Conservation (phyloP, 371 early-diverging fungal genomes). For the Zancudomyces culisetae region DNA sequence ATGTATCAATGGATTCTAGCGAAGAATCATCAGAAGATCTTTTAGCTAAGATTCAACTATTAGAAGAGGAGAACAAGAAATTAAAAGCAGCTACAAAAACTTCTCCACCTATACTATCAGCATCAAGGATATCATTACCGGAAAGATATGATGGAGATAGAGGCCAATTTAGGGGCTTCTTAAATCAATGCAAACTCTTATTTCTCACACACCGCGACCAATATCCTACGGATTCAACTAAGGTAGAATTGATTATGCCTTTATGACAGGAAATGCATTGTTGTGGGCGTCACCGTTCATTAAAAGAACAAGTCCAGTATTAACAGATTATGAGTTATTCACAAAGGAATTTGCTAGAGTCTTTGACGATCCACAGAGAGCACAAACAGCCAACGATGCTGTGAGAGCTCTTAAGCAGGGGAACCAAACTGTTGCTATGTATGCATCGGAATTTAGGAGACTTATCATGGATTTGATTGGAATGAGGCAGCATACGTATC, state of each 20-base stretch:
- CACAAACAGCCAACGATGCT: neutral
- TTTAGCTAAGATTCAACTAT: no score
- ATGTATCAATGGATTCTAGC: no score
- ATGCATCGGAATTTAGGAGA: neutral
- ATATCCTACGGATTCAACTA: neutral
- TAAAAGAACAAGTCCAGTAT: neutral
- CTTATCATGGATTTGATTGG: slow-evolving; percentile 1
- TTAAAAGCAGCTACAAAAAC: no score
- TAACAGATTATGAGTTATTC: neutral
- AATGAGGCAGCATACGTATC: neutral
- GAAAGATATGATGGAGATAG: neutral
- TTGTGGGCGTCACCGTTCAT: neutral
- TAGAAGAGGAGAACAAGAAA: no score
- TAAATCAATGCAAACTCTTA: neutral
- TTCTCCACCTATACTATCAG: no score
- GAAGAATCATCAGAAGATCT: no score
- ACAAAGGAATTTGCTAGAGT: neutral
- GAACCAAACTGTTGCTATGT: neutral
- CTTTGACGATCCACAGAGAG: neutral
- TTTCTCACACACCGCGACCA: neutral
- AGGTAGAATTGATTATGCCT: slow-evolving; percentile 15
- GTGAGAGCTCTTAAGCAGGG: neutral
- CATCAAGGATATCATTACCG: neutral
- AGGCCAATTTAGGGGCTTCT: neutral
- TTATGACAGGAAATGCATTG: slow-evolving; percentile 1